Percentiles rank a stretch among this genome's conserved stretches.
These are phyloP conservation scores for Lycium ferocissimum DNA, from an alignment of 257 asterid species.

Conservation along the genomic window DNA sequence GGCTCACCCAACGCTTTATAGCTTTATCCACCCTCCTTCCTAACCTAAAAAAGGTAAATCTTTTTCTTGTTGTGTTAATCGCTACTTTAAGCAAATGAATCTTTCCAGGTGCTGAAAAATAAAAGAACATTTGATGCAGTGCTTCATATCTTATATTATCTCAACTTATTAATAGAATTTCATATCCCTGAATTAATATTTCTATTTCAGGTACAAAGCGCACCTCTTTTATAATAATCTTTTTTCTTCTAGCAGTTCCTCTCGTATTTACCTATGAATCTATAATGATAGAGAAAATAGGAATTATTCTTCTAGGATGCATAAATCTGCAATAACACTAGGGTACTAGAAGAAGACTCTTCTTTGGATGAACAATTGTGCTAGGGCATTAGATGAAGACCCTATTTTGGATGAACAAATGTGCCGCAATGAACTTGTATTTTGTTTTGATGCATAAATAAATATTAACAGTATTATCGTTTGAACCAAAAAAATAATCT, in stretches of 20 bases:
- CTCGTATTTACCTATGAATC: background rate
- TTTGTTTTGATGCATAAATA: no score
- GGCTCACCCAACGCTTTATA: conserved; percentile 28
- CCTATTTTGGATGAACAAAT: background rate
- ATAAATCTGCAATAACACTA: background rate
- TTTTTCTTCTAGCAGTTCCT: background rate
- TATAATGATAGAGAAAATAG: no score
- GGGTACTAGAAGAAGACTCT: no score
- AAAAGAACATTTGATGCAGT: background rate
- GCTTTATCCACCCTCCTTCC: conserved; percentile 41
- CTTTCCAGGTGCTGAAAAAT: background rate
- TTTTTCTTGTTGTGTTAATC: background rate
- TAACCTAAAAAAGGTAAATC: conserved; percentile 41
- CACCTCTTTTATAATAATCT: background rate
- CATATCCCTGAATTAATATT: no score
- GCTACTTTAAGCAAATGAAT: background rate
- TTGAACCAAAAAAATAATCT: no score
- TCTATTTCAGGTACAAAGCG: no score
- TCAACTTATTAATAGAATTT: no score
- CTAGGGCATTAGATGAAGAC: background rate
- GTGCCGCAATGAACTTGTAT: background rate
- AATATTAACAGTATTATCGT: no score
- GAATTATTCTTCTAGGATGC: no score
- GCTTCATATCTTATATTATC: background rate
- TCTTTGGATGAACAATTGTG: background rate